phyloP scores from a whole-genome alignment of 2,329 filamentous ascomycete species.

The Colletotrichum nymphaeae region DNA sequence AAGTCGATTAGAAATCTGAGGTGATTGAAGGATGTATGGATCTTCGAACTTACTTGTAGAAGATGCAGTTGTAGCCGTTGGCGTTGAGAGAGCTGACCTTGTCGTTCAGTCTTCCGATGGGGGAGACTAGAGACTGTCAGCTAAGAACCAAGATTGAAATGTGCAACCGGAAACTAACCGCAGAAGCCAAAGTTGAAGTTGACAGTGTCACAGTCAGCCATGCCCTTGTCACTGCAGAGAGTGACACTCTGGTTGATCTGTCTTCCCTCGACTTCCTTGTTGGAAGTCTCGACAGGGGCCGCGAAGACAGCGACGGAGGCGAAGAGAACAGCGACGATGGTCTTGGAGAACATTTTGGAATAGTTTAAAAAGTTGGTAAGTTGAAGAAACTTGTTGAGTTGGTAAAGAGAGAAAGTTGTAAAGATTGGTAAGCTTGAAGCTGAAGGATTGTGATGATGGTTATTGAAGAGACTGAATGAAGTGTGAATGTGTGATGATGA shows the following conservation, averaged over 20 bases:
- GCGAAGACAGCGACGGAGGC: constrained; percentile 20
- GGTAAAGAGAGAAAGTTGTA: too few species aligned
- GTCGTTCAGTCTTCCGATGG: constrained; percentile 21
- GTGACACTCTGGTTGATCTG: constrained; percentile 21
- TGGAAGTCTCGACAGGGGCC: constrained; percentile 12
- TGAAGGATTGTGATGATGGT: too few species aligned
- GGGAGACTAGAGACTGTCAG: neutral
- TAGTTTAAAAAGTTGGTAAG: too few species aligned
- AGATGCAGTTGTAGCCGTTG: constrained; percentile 28
- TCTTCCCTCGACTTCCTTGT: constrained; percentile 2
- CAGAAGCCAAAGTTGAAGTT: constrained; percentile 31
- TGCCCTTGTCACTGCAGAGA: constrained; percentile 23
- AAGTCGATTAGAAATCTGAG: neutral
- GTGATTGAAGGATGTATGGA: neutral
- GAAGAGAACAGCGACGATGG: constrained; percentile 22
- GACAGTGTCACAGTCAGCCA: constrained; percentile 21
- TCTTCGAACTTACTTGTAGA: constrained; percentile 16
- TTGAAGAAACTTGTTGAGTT: too few species aligned
- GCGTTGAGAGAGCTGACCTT: constrained; percentile 29
- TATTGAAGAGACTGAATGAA: too few species aligned
- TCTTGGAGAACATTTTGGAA: constrained; percentile 28
- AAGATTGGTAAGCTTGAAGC: too few species aligned
- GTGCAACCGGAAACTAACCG: neutral
- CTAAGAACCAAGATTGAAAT: too few species aligned
- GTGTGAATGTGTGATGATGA: too few species aligned